Percentiles rank a stretch among this genome's conserved stretches.
These are phyloP conservation scores for Westerdykella ornata DNA, from an alignment of 2,329 filamentous ascomycete species.

Conservation along the genomic window DNA sequence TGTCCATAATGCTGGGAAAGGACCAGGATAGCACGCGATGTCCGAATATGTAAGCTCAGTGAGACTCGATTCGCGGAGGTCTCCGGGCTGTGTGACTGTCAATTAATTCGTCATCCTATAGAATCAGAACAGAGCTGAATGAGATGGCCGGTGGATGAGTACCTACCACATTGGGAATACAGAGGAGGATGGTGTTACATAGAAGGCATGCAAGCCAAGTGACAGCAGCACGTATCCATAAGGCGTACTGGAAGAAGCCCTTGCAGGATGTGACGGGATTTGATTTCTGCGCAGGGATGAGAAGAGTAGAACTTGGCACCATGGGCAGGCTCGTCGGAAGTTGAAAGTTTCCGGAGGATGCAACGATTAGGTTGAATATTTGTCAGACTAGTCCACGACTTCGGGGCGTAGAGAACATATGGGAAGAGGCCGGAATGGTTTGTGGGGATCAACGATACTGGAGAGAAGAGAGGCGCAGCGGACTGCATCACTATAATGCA, in stretches of 20 bases:
- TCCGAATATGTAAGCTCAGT: constrained; percentile 2
- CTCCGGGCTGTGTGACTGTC: constrained; percentile 8
- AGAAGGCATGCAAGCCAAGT: constrained; percentile 16
- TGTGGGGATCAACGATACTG: too few species aligned
- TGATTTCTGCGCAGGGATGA: too few species aligned
- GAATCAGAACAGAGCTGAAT: constrained; percentile 16
- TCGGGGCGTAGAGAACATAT: too few species aligned
- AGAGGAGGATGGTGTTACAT: constrained; percentile 2
- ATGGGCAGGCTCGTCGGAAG: too few species aligned
- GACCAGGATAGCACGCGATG: constrained; percentile 7
- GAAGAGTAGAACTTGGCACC: too few species aligned
- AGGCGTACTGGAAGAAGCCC: constrained; percentile 6
- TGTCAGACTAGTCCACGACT: too few species aligned
- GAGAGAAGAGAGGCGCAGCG: too few species aligned
- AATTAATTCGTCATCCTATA: constrained; percentile 15
- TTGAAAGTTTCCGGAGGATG: too few species aligned
- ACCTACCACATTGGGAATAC: constrained; percentile 16
- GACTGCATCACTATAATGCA: too few species aligned
- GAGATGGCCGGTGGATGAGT: constrained; percentile 3
- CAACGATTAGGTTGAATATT: too few species aligned
- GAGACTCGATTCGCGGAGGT: constrained; percentile 8
- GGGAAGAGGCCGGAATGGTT: too few species aligned
- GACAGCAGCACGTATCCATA: constrained; percentile 13
- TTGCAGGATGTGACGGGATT: too few species aligned
- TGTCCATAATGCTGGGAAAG: constrained; percentile 10